Percentiles rank a stretch among this genome's conserved stretches.
Evolutionary conservation across 352 stramenopile genomes (phyloP).

Genomic region (Pythium guiyangense): DNA sequence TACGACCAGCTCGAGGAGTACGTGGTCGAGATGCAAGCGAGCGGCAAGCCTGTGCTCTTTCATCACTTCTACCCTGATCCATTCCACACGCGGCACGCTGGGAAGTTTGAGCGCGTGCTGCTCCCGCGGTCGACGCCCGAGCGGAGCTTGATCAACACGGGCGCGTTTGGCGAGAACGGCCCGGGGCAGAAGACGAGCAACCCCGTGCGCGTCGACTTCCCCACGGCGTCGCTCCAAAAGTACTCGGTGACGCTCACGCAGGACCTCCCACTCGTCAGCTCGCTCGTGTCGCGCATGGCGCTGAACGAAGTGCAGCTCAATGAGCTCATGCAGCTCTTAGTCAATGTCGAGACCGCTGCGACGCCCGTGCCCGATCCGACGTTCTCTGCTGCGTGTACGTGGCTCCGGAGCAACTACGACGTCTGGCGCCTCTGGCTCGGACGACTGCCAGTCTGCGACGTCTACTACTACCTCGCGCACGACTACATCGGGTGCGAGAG

Average conservation of each 20-base stretch:
- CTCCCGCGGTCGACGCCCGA: constrained; percentile 29
- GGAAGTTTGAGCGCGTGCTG: constrained; percentile 27
- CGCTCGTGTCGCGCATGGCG: constrained; percentile 7
- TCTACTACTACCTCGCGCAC: constrained; percentile 28
- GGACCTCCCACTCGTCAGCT: constrained; percentile 8
- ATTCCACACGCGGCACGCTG: constrained; percentile 25
- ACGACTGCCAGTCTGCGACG: constrained; percentile 26
- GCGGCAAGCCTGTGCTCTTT: constrained; percentile 28
- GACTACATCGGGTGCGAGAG: constrained; percentile 22
- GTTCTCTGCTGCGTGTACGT: constrained; percentile 37
- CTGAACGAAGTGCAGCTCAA: constrained; percentile 16
- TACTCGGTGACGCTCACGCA: constrained; percentile 16
- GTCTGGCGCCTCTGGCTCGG: constrained; percentile 39
- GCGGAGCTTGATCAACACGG: constrained; percentile 15
- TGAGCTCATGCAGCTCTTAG: constrained; percentile 13
- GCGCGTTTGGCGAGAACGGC: constrained; percentile 40
- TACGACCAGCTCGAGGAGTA: constrained; percentile 13
- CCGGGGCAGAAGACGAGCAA: constrained; percentile 40
- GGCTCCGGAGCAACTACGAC: constrained; percentile 34
- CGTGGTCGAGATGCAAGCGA: constrained; percentile 22
- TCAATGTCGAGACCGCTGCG: neutral
- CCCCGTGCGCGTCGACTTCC: constrained; percentile 36
- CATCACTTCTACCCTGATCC: constrained; percentile 49
- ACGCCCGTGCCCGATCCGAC: constrained; percentile 10
- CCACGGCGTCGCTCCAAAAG: constrained; percentile 26